Base-by-base conservation (phyloP, 306 rosid species). In the Cajanus cajan region DNA sequence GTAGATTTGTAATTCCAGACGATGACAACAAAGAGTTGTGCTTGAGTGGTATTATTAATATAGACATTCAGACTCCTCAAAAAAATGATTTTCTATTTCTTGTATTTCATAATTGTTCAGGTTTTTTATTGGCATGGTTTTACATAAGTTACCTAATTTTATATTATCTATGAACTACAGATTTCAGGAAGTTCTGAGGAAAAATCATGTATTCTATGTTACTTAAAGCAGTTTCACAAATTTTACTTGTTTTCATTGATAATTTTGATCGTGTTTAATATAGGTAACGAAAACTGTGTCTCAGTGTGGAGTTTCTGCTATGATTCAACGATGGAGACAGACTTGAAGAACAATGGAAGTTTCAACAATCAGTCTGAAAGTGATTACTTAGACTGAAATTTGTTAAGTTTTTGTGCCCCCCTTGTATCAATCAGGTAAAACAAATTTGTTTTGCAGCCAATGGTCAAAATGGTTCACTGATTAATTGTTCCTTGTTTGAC, bases 221-320 rank as follows among this genome's bases (percentile, higher is more conserved):
- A 52, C 16, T 22, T 70, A 39, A 21, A 24, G 22, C 25, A 43
- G 28, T 43, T 74, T 62, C 33, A 15, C 70, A 14, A 40, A 33
- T 47, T 68, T 41, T 55, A 36, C 36, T 12, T 33, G 73, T 74
- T 16, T 65, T 43, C 25, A 36, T 78, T 48, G 18, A 48, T 78
- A n/a, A 55, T 11, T 62, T 74, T 43, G 71, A 33, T 63, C 12
- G 16, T 47, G n/a, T 65, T 77, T 77, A 48, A 36, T 87, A 82
- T 71, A 95, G 98, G 85, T 79, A 82, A 82, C 28, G 93, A 92
- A 89, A 92, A 93, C 59, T 91, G 98, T 76, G 90, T 89, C 81
- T 91, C 98, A 5, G 82, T 95, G 39, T 95, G 98, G 98, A 91
- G 92, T 78, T 95, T 95, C 82, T 48, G 78, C 80, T 83, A 41